phyloP scores from a whole-genome alignment of 2,329 filamentous ascomycete species.

The Phyllosticta citrichinensis region DNA sequence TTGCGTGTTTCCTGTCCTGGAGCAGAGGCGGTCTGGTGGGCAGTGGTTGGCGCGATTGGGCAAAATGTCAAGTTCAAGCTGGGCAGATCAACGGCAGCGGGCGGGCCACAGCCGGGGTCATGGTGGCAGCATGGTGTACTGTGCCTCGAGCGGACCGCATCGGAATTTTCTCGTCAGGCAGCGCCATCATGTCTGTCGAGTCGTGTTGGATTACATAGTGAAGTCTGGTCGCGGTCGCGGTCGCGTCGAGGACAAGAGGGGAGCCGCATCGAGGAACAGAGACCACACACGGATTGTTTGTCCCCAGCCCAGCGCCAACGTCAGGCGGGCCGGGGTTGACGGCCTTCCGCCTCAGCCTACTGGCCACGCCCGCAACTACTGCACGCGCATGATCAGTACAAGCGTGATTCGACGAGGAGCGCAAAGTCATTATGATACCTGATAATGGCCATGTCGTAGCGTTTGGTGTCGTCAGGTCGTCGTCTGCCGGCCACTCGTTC shows the following conservation, averaged over 20 bases:
- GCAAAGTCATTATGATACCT: too few species aligned
- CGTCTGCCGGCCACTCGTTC: not conserved
- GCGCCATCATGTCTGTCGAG: not conserved
- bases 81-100: not conserved
- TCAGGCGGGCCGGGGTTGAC: not conserved
- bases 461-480: not conserved
- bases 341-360: not conserved
- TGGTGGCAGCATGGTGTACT: not conserved
- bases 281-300: too few species aligned
- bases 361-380: not conserved
- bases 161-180: not conserved
- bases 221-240: not conserved
- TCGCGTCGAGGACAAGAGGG: not conserved
- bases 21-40: not conserved
- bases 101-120: not conserved
- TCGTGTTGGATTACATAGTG: not conserved
- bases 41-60: not conserved
- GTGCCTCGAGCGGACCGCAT: not conserved
- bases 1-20: not conserved
- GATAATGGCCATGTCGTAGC: not conserved
- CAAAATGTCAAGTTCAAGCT: not conserved
- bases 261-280: not conserved
- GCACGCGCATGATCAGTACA: not conserved
- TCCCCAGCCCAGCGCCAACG: not conserved
- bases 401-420: not conserved